Base-by-base conservation (phyloP, 495 filamentous ascomycete species). In the Neurospora tetrasperma region DNA sequence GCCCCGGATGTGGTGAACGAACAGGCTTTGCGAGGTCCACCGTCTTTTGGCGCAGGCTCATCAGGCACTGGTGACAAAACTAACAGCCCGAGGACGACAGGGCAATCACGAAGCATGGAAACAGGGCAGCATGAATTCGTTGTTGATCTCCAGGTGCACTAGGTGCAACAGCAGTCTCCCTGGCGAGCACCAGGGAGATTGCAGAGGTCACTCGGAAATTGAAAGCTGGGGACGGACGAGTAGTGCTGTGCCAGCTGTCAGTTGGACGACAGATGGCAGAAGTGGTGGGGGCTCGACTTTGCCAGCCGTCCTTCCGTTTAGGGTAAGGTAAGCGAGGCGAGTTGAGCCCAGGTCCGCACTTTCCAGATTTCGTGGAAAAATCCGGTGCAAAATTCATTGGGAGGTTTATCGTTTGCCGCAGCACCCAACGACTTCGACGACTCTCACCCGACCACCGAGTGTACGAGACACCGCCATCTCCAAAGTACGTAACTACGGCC, bases 291-390 rank as follows among this genome's bases (percentile, higher is more conserved):
- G 74, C 70, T 54, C 31, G 18, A 71, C 69, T 62, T 31, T 48
- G 31, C 69, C 75, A 69, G 68, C 72, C 72, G 66, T 71, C 71
- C 73, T 72, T 73, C 74, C 76, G 72, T 70, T 75, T 77, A 75
- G 68, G 75, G 79, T 70, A 73, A 78, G 14, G 74, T 78, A 79
- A 69, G 78, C 79, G 74, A 78, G 71, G 54, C 54, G 74, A 71
- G 71, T 70, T 70, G 59, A 79, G 76, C 78, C 78, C 76, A 80
- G 77, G 78, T 72, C 74, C 79, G 76, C 79, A 80, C 79, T 78
- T 79, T 79, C 74, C 74, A 76, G 77, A 75, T 71, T 78, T 79
- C 73, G 78, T 71, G 76, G 74, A 75, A 80, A 80, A 80, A 72
- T 75, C 73, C 73, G 72, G 75, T 76, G 75, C 79, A 77, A 80